These are phyloP conservation scores for Chaetomiaceae sp. DNA, from an alignment of 2,329 filamentous ascomycete species.

Conservation along the genomic window DNA sequence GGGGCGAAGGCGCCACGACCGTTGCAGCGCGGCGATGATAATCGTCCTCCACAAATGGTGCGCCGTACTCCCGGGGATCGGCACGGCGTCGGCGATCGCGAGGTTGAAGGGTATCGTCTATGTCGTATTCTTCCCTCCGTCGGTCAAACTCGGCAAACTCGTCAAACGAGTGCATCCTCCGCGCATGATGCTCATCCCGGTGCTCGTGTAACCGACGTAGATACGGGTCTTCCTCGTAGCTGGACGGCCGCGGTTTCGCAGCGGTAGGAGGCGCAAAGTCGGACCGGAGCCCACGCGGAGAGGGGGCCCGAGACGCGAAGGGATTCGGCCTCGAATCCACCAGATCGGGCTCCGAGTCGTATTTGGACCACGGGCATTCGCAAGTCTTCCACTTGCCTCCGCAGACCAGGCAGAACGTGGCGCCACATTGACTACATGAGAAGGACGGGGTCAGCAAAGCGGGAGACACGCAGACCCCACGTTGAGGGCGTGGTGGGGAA, in stretches of 20 bases:
- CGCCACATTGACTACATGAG: slow-evolving; percentile 61
- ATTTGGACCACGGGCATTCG: slow-evolving; percentile 76
- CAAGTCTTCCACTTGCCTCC: slow-evolving; percentile 78
- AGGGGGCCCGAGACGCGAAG: slow-evolving; percentile 30
- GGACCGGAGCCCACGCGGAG: slow-evolving; percentile 31
- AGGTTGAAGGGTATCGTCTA: slow-evolving; percentile 34
- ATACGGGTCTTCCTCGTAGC: slow-evolving; percentile 46
- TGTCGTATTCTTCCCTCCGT: slow-evolving; percentile 37
- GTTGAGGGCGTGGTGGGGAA: neutral
- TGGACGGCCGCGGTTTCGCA: slow-evolving; percentile 30
- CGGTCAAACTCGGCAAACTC: slow-evolving; percentile 36
- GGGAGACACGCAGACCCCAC: neutral
- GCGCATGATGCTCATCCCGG: slow-evolving; percentile 40
- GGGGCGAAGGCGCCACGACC: slow-evolving; percentile 33
- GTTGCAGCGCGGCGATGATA: slow-evolving; percentile 42
- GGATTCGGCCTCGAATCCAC: slow-evolving; percentile 34
- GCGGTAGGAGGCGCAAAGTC: slow-evolving; percentile 26
- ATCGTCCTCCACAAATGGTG: slow-evolving; percentile 59
- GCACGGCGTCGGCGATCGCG: slow-evolving; percentile 36
- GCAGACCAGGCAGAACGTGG: slow-evolving; percentile 85
- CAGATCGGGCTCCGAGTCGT: slow-evolving; percentile 52
- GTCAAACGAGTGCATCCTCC: slow-evolving; percentile 34
- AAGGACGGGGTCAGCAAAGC: neutral
- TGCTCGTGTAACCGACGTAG: slow-evolving; percentile 44
- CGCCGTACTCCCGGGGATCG: slow-evolving; percentile 45